Evolutionary conservation across 2,329 filamentous ascomycete species (phyloP), one percentile per base, ranked within the genome.

Genomic region (Neospermospora avenae): DNA sequence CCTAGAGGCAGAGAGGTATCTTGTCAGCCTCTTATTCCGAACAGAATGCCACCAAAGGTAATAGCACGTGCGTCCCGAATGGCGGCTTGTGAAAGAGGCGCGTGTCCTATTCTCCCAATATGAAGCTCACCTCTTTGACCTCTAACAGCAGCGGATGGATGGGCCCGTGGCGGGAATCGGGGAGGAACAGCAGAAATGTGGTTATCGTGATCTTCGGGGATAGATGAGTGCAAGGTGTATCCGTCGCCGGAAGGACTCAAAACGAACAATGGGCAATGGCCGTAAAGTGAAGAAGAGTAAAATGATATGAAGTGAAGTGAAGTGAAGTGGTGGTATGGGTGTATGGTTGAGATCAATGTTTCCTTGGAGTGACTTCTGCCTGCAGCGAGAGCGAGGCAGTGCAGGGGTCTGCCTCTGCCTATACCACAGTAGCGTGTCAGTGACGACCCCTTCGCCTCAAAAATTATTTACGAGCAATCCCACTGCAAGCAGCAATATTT

Each of bases 121-220:
- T 31, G 42, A 20, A 34, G 45, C 44, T 57, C 44, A 57, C 55
- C 55, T 48, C 31, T 57, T 37, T 20, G 42, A 39, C 28, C 25
- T 44, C 4, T 48, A 4, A 11, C 34, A 28, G 48, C 31, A 42
- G 39, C 39, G 39, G 39, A 42, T 42, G 37, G 37, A 41, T n/a
- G 37, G 37, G 37, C 13, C n/a, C 28, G 46, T n/a, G 48, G 48
- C 48, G 31, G 28, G n/a, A 22, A 13, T 51, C 31, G 31, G 35
- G 31, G 48, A 22, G 48, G 28, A 49, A 49, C n/a, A 20, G 35
- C 31, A 35, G 48, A 28, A 51, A 51, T 51, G 48, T 28, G 48
- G 28, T 31, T 22, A 18, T 10, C 34, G 48, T 51, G 31, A 37
- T 22, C 18, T 37, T 28, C 48, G 31, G 28, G 20, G 39, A 24